Conservation (phyloP, 352 stramenopile genomes). For the Pythium pyrilobum region DNA sequence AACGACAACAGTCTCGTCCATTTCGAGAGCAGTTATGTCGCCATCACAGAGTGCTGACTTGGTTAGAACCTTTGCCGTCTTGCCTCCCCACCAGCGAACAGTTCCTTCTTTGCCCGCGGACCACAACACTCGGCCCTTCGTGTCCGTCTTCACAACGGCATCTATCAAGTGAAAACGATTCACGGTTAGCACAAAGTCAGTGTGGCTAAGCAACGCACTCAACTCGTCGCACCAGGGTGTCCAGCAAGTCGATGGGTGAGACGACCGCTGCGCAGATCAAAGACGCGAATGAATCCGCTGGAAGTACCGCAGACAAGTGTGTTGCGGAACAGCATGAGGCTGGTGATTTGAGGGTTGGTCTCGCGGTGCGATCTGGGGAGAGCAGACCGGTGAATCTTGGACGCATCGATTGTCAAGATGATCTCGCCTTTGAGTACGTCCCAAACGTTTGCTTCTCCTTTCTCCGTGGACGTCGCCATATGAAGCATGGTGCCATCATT, state of each 20-base stretch:
- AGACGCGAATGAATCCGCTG: conserved; percentile 81
- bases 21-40: conserved; percentile 73
- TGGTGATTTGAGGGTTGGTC: conserved; percentile 73
- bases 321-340: conserved; percentile 84
- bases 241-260: conserved; percentile 79
- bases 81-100: conserved; percentile 86
- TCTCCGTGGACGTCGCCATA: conserved; percentile 79
- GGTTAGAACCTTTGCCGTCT: conserved; percentile 80
- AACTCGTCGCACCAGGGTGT: conserved; percentile 55
- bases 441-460: conserved; percentile 85
- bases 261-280: conserved; percentile 73
- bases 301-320: conserved; percentile 86
- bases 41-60: conserved; percentile 80
- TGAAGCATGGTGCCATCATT: conserved; percentile 77
- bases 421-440: conserved; percentile 84
- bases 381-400: conserved; percentile 82
- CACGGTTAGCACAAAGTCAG: not conserved
- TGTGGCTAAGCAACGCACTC: too few species aligned
- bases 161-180: conserved; percentile 35
- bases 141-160: conserved; percentile 76
- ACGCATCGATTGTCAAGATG: conserved; percentile 67
- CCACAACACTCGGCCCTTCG: conserved; percentile 82
- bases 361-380: conserved; percentile 63
- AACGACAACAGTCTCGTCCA: conserved; percentile 87
- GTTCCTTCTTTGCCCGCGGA: conserved; percentile 76